phyloP scores from a whole-genome alignment of 768 basidiomycete genomes.

The Lentinus tigrinus region DNA sequence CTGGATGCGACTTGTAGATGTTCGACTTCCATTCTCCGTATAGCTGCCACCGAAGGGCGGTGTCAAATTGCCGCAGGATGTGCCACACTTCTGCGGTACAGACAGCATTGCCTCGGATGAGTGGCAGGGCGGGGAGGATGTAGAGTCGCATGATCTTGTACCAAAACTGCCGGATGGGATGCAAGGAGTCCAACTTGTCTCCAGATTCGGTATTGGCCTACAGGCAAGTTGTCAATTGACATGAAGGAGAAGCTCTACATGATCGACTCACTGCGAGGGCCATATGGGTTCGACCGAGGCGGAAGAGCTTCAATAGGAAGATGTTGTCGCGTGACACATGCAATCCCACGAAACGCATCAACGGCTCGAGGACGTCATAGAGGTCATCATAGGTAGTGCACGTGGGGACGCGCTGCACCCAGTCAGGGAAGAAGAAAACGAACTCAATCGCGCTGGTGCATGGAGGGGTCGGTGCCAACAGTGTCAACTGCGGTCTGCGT shows the following conservation, averaged over 20 bases:
- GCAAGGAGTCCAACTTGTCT: constrained; percentile 47
- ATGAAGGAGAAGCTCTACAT: constrained; percentile 3
- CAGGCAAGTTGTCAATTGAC: background rate
- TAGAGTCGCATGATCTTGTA: constrained; percentile 74
- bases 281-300: constrained; percentile 71
- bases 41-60: constrained; percentile 79
- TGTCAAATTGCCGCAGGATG: constrained; percentile 77
- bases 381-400: constrained; percentile 69
- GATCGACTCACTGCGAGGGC: constrained; percentile 45
- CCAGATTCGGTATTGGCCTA: constrained; percentile 55
- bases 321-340: constrained; percentile 77
- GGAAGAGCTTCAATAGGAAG: constrained; percentile 76
- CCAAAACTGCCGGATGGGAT: constrained; percentile 81
- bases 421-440: constrained; percentile 88
- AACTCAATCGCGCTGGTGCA: constrained; percentile 73
- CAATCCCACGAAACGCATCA: constrained; percentile 77
- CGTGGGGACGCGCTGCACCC: constrained; percentile 69
- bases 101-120: constrained; percentile 83
- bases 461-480: constrained; percentile 79
- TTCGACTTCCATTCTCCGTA: constrained; percentile 94
- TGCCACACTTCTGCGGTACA: constrained; percentile 93
- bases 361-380: constrained; percentile 70
- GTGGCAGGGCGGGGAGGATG: constrained; percentile 83
- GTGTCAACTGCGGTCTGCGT: constrained; percentile 67
- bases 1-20: constrained; percentile 72